These are phyloP conservation scores for Pseudogymnoascus pannorum DNA, from an alignment of 2,329 filamentous ascomycete species.

Conservation along the genomic window DNA sequence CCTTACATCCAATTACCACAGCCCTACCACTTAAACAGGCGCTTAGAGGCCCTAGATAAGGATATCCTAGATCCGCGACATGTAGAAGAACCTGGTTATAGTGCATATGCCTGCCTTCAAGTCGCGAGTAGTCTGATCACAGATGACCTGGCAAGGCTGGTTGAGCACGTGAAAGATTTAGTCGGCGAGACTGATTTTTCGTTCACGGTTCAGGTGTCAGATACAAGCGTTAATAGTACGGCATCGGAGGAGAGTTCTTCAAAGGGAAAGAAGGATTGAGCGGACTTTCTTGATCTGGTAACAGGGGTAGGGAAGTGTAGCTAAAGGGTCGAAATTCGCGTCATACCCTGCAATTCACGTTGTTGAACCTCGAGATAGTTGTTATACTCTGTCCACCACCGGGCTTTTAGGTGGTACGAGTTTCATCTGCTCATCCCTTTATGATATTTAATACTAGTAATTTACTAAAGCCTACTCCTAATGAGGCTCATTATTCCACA, in stretches of 20 bases:
- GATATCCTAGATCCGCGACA: slow-evolving; percentile 57
- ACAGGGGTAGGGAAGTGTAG: not conserved
- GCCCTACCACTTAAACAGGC: slow-evolving; percentile 51
- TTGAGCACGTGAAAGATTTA: slow-evolving; percentile 54
- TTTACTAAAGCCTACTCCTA: not conserved
- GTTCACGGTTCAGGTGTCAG: slow-evolving; percentile 21
- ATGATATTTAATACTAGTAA: not conserved
- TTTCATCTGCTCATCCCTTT: not conserved
- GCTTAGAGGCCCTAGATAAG: slow-evolving; percentile 51
- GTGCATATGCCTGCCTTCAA: slow-evolving; percentile 68
- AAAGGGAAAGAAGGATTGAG: slow-evolving; percentile 7
- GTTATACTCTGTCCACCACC: not conserved
- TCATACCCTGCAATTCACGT: not conserved
- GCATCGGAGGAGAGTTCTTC: not conserved
- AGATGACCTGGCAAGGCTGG: slow-evolving; percentile 58
- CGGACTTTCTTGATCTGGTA: not conserved
- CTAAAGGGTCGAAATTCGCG: not conserved
- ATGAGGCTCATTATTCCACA: not conserved
- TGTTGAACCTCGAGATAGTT: not conserved
- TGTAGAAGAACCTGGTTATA: slow-evolving; percentile 64
- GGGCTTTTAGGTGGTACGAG: not conserved
- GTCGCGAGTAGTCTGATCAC: slow-evolving; percentile 62
- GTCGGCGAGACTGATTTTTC: slow-evolving; percentile 68
- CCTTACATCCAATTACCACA: slow-evolving; percentile 61
- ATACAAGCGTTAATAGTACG: slow-evolving; percentile 17